A percentile compares a stretch with the other conserved stretches of the same genome.
phyloP scores from a whole-genome alignment of 371 early-diverging fungal genomes.

The Syncephalastrum sp. region DNA sequence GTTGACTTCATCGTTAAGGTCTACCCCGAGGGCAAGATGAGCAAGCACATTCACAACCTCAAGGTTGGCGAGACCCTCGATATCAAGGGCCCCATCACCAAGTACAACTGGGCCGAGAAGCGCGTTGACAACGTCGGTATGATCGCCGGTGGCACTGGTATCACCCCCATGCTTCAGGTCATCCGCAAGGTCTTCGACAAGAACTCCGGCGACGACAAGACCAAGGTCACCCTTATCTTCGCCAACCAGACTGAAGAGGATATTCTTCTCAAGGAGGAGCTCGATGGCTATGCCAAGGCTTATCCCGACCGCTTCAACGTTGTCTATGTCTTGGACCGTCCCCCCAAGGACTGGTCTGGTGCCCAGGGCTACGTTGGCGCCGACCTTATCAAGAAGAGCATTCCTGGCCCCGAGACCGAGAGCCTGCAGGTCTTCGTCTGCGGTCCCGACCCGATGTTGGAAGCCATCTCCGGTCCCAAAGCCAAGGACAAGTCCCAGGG shows the following conservation, averaged over 20 bases:
- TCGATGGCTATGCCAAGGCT: constrained; percentile 68
- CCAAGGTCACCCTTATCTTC: constrained; percentile 85
- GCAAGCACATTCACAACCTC: constrained; percentile 71
- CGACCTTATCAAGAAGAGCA: constrained; percentile 64
- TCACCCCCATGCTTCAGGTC: constrained; percentile 91
- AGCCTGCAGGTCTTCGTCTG: constrained; percentile 81
- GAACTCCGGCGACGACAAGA: constrained; percentile 67
- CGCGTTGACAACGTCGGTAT: constrained; percentile 80
- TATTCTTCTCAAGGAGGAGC: constrained; percentile 78
- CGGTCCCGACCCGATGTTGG: constrained; percentile 81
- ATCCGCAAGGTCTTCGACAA: constrained; percentile 68
- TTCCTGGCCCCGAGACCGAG: constrained; percentile 58
- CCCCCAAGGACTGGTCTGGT: constrained; percentile 64
- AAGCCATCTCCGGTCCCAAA: constrained; percentile 82
- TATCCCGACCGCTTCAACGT: constrained; percentile 82
- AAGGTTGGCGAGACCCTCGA: constrained; percentile 83
- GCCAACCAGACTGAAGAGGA: constrained; percentile 86
- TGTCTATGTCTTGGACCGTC: constrained; percentile 78
- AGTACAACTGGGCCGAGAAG: constrained; percentile 77
- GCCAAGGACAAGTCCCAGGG: constrained; percentile 84
- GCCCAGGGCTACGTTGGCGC: constrained; percentile 69
- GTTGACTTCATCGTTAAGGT: constrained; percentile 90
- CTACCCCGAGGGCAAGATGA: constrained; percentile 74
- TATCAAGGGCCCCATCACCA: constrained; percentile 91
- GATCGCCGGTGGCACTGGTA: constrained; percentile 90